Evolutionary conservation across 306 rosid species (phyloP).

Genomic region (Albizia julibrissin): DNA sequence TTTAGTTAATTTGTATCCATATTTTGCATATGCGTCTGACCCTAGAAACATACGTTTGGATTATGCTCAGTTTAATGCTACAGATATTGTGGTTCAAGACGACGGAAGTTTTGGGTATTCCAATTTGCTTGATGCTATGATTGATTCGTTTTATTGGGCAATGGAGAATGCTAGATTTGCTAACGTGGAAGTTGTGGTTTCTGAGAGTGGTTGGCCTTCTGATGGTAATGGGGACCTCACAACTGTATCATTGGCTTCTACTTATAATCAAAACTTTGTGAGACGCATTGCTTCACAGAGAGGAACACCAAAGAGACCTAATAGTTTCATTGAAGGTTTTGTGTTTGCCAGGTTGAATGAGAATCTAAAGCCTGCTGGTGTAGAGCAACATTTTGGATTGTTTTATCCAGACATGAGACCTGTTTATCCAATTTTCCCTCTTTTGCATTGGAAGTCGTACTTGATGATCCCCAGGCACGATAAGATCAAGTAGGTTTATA

Average conservation of each 20-base stretch:
- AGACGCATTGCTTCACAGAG: neutral
- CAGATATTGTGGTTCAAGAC: neutral
- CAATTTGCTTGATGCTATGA: conserved; percentile 42
- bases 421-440: conserved; percentile 34
- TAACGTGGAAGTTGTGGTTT: conserved; percentile 24
- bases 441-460: neutral
- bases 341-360: conserved; percentile 49
- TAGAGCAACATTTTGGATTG: conserved; percentile 39
- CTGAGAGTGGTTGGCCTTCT: conserved; percentile 52
- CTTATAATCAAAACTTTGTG: conserved; percentile 33
- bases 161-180: conserved; percentile 17
- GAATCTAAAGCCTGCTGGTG: conserved; percentile 31
- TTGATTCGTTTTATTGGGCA: conserved; percentile 38
- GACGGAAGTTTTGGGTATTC: neutral
- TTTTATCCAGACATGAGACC: conserved; percentile 34
- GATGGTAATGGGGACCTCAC: conserved; percentile 32
- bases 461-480: no score
- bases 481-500: no score
- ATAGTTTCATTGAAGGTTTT: conserved; percentile 28
- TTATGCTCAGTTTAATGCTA: neutral
- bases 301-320: conserved; percentile 45
- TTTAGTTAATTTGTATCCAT: conserved; percentile 47
- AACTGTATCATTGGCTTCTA: conserved; percentile 16
- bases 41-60: neutral
- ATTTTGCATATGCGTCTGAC: conserved; percentile 40